Conservation (phyloP, 148 eudicot genomes). For the Arctostaphylos glauca region DNA sequence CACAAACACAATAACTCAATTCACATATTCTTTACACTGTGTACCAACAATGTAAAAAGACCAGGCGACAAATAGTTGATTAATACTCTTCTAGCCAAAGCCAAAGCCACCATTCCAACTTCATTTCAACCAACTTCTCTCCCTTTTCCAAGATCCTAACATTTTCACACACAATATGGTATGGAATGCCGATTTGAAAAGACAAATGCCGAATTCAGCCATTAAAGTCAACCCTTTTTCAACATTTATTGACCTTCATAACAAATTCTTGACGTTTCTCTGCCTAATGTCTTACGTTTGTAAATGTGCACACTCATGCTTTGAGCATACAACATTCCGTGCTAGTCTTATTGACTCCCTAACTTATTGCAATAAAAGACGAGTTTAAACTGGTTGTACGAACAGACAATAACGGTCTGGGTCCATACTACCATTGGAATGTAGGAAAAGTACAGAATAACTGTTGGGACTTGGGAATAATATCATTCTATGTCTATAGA, state of each 20-base stretch:
- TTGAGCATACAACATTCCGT: background rate
- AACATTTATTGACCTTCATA: background rate
- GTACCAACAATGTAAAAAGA: background rate
- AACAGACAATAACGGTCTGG: background rate
- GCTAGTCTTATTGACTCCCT: background rate
- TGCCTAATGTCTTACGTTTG: background rate
- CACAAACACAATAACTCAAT: background rate
- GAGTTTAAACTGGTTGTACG: background rate
- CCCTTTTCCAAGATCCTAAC: background rate
- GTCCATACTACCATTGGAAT: background rate
- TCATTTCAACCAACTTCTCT: background rate
- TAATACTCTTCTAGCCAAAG: background rate
- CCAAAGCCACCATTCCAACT: background rate
- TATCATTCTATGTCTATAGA: too few species aligned
- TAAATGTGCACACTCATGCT: background rate
- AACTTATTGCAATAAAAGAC: background rate
- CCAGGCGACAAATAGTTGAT: background rate
- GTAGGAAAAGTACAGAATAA: background rate
- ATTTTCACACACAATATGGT: background rate
- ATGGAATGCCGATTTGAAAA: background rate
- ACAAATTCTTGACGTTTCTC: background rate
- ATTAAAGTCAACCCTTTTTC: background rate
- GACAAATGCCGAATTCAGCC: background rate
- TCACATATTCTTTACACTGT: background rate
- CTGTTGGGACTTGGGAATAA: too few species aligned